These are phyloP conservation scores for Magnusiomyces sp. DNA, from an alignment of 1,139 yeast species.

Conservation along the genomic window DNA sequence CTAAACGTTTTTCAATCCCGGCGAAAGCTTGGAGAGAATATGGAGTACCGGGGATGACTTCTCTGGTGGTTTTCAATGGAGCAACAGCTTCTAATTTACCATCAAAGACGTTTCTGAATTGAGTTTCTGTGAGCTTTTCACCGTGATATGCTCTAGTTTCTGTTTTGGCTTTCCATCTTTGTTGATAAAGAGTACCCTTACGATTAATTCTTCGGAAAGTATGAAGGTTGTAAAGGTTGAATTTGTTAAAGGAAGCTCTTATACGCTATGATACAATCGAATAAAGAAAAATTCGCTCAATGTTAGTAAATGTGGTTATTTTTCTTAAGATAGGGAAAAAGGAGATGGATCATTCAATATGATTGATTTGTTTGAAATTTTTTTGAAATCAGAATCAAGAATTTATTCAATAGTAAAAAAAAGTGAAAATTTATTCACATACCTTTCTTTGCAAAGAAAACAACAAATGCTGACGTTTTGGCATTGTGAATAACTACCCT, in stretches of 20 bases:
- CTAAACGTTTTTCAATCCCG: constrained; percentile 78
- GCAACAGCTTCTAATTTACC: constrained; percentile 78
- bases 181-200: constrained; percentile 68
- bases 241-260: constrained; percentile 88
- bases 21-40: constrained; percentile 84
- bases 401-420: no score
- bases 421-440: not conserved
- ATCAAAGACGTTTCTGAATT: constrained; percentile 66
- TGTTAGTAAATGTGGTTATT: no score
- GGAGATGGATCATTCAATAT: no score
- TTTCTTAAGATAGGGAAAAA: no score
- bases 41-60: constrained; percentile 42
- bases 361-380: no score
- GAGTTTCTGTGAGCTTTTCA: constrained; percentile 77
- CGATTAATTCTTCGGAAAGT: constrained; percentile 37
- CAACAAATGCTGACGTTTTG: constrained; percentile 15
- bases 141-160: constrained; percentile 96
- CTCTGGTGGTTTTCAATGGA: constrained; percentile 36
- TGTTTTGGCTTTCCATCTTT: constrained; percentile 84
- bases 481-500: constrained; percentile 7
- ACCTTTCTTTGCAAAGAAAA: constrained; percentile 16
- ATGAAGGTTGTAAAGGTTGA: constrained; percentile 75
- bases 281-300: not conserved
- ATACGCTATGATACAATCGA: constrained; percentile 38
- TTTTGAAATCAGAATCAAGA: not conserved